phyloP scores from a whole-genome alignment of 1,284 basidiomycete genomes.

The Ceratorhiza oryzae-sativae region DNA sequence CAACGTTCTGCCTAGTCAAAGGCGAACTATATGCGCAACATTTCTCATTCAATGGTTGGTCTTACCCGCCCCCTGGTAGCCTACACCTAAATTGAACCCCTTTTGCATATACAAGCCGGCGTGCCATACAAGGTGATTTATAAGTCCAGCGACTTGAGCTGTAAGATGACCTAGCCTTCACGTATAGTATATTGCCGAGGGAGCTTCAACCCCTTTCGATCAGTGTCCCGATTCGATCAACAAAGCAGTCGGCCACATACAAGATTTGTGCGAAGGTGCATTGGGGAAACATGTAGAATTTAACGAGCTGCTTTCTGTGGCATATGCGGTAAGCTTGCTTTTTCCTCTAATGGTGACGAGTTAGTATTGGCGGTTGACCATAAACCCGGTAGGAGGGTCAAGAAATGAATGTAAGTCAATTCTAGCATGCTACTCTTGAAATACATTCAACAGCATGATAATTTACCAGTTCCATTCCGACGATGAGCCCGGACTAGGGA shows the following conservation, averaged over 20 bases:
- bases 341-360: background rate
- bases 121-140: slow-evolving; percentile 32
- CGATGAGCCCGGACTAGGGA: slow-evolving; percentile 29
- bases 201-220: slow-evolving; percentile 28
- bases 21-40: slow-evolving; percentile 39
- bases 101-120: slow-evolving; percentile 18
- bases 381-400: slow-evolving; percentile 17
- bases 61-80: no score
- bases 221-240: slow-evolving; percentile 22
- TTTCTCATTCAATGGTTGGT: slow-evolving; percentile 31
- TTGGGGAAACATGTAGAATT: background rate
- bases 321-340: slow-evolving; percentile 21
- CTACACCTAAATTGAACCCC: no score
- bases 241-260: slow-evolving; percentile 3
- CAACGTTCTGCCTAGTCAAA: background rate
- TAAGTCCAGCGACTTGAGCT: background rate
- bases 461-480: slow-evolving; percentile 35
- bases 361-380: background rate
- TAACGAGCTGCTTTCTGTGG: slow-evolving; percentile 33
- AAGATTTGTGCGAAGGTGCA: slow-evolving; percentile 8
- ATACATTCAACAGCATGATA: background rate
- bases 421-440: background rate
- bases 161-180: background rate
- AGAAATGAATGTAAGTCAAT: slow-evolving; percentile 33
- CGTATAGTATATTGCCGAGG: slow-evolving; percentile 27